Conservation (phyloP, 2,329 filamentous ascomycete genomes). For the Fusarium sp. region DNA sequence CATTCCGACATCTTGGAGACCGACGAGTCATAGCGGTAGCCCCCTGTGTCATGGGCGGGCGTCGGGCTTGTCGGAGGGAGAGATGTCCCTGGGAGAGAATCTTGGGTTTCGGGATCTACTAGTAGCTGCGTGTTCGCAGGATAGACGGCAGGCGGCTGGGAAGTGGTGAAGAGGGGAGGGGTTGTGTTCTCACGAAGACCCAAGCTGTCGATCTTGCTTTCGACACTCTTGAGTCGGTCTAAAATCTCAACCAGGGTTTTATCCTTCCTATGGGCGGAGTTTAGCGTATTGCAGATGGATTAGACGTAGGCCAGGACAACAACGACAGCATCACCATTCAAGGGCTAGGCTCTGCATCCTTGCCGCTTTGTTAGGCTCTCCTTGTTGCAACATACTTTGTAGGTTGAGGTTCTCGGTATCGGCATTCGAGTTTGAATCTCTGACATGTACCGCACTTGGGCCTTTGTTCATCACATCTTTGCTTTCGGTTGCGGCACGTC, state of each 20-base stretch:
- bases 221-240: constrained; percentile 68
- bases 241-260: constrained; percentile 74
- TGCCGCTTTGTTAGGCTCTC: constrained; percentile 18
- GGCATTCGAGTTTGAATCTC: constrained; percentile 70
- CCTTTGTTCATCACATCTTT: constrained; percentile 74
- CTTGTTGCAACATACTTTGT: constrained; percentile 68
- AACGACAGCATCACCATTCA: constrained; percentile 15
- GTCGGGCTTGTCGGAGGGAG: constrained; percentile 41
- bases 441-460: constrained; percentile 74
- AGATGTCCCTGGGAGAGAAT: constrained; percentile 39
- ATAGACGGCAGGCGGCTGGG: constrained; percentile 44
- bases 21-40: constrained; percentile 50
- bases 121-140: constrained; percentile 40
- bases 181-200: constrained; percentile 45
- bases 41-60: constrained; percentile 30
- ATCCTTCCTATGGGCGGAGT: constrained; percentile 65
- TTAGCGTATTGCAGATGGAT: constrained; percentile 28
- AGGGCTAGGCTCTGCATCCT: constrained; percentile 19
- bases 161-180: constrained; percentile 34
- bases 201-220: constrained; percentile 68
- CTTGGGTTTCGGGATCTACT: constrained; percentile 44
- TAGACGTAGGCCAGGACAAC: constrained; percentile 17
- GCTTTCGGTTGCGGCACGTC: constrained; percentile 72
- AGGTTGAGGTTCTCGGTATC: constrained; percentile 72
- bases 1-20: constrained; percentile 47